Conservation (phyloP, 306 rosid genomes). For the Pueraria montana region DNA sequence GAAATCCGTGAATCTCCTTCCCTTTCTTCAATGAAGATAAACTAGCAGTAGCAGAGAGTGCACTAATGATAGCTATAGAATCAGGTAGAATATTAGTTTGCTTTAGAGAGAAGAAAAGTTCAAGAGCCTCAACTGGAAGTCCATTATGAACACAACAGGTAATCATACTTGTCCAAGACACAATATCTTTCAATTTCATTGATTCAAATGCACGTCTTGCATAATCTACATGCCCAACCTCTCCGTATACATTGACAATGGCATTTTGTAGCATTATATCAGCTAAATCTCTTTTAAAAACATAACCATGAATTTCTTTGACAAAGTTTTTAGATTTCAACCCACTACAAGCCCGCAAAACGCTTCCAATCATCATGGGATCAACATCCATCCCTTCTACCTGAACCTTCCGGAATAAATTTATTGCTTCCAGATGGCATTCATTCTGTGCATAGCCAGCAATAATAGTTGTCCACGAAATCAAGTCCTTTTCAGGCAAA, state of each 20-base stretch:
- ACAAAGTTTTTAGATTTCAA: slow-evolving; percentile 55
- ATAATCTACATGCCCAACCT: slow-evolving; percentile 54
- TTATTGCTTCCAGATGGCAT: slow-evolving; percentile 55
- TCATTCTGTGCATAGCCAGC: slow-evolving; percentile 77
- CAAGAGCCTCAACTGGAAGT: slow-evolving; percentile 71
- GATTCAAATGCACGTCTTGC: slow-evolving; percentile 62
- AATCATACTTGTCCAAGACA: slow-evolving; percentile 89
- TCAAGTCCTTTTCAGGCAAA: slow-evolving; percentile 61
- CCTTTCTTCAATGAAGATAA: slow-evolving; percentile 79
- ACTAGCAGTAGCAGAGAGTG: slow-evolving; percentile 69
- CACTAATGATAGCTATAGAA: slow-evolving; percentile 63
- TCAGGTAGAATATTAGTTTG: slow-evolving; percentile 63
- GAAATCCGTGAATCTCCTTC: slow-evolving; percentile 78
- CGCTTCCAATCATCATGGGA: slow-evolving; percentile 77
- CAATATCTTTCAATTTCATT: slow-evolving; percentile 68
- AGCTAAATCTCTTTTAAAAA: slow-evolving; percentile 60
- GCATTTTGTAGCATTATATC: slow-evolving; percentile 72
- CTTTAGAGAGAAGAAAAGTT: slow-evolving; percentile 59
- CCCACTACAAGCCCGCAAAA: slow-evolving; percentile 64
- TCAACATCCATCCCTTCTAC: slow-evolving; percentile 57
- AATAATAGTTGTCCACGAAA: slow-evolving; percentile 82
- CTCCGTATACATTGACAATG: slow-evolving; percentile 67
- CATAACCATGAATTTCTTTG: slow-evolving; percentile 68
- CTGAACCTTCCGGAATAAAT: slow-evolving; percentile 60
- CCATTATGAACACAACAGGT: slow-evolving; percentile 66